Base-by-base conservation (phyloP, 805 yeast genomes). In the Candida cerambycidarum region DNA sequence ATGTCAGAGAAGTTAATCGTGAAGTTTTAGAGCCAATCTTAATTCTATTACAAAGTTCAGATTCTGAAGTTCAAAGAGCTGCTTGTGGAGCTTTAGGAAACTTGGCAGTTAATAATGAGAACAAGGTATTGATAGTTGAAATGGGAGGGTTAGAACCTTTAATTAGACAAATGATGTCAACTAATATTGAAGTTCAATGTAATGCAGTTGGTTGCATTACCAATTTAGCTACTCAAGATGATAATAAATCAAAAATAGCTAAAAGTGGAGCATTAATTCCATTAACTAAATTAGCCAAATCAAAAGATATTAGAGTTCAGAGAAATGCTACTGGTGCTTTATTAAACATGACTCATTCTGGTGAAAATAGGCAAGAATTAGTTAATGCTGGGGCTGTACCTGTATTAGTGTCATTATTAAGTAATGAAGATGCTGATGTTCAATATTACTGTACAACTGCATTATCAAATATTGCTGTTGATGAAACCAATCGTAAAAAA, bases 11-110 rank as follows among this genome's bases (percentile, higher is more conserved):
- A 31, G 98, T 93, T 25, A 83, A 85, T 55, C 76, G 95, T 44
- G 95, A 89, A 52, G 97, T 92, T 3, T 72, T 93, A 52, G 97
- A 93, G 63, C 99, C 98, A 38, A 90, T 93, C 32, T 73, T 93
- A 47, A 86, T 89, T 37, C 74, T 93, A 38, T 72, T 93, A 51
- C 96, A 92, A 62, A 80, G 86, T 47, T 74, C 84, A 14, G 99
- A 93, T 63, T 79, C 90, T 43, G 99, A 93, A 67, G 96, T 93
- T 28, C 98, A 93, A 68, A 78, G 98, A 41, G 99, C 99, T 6
- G 97, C 99, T 0, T 92, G 98, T 65, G 99, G 98, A 5, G 98
- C 99, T 2, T 71, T 93, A 53, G 99, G 99, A n/a, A 93, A 93
- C 57, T 72, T 93, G 57, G 99, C 99, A 2, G 99, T 93, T 24